Percentiles rank a stretch among this genome's conserved stretches.
Evolutionary conservation across 371 early-diverging fungal genomes (phyloP).

Genomic region (Umbelopsis sp.): DNA sequence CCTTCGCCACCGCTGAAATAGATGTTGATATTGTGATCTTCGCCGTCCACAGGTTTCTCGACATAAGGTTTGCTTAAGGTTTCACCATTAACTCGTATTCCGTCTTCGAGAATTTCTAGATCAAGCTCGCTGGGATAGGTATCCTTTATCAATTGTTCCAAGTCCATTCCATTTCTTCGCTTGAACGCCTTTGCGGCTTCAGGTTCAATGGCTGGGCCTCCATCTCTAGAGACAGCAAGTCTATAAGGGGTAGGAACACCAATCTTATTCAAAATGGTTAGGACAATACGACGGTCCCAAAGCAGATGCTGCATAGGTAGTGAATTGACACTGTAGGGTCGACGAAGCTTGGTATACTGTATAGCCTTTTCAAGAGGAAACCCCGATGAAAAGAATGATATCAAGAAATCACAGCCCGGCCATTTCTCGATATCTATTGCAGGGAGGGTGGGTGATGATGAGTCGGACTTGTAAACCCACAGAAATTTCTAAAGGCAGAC

Average conservation of each 20-base stretch:
- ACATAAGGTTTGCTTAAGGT: constrained; percentile 94
- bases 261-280: constrained; percentile 82
- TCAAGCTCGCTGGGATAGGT: constrained; percentile 5
- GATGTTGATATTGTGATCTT: constrained; percentile 97
- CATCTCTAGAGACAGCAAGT: constrained; percentile 76
- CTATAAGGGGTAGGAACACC: constrained; percentile 90
- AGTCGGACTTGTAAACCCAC: background rate
- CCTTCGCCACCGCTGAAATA: constrained; percentile 92
- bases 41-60: constrained; percentile 97
- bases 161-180: constrained; percentile 57
- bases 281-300: constrained; percentile 91
- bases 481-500: background rate
- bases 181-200: constrained; percentile 48
- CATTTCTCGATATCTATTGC: constrained; percentile 79
- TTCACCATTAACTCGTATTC: constrained; percentile 71
- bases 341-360: constrained; percentile 82
- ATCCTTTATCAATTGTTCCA: constrained; percentile 29
- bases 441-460: too few relatives aligned
- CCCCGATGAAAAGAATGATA: constrained; percentile 95
- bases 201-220: constrained; percentile 61
- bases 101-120: constrained; percentile 53
- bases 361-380: constrained; percentile 96
- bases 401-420: constrained; percentile 97
- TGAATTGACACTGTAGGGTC: constrained; percentile 92
- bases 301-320: constrained; percentile 90